A percentile compares a stretch with the other conserved stretches of the same genome.
Conservation (phyloP, 192 early-diverging fungal genomes). For the Dissophora ornata region DNA sequence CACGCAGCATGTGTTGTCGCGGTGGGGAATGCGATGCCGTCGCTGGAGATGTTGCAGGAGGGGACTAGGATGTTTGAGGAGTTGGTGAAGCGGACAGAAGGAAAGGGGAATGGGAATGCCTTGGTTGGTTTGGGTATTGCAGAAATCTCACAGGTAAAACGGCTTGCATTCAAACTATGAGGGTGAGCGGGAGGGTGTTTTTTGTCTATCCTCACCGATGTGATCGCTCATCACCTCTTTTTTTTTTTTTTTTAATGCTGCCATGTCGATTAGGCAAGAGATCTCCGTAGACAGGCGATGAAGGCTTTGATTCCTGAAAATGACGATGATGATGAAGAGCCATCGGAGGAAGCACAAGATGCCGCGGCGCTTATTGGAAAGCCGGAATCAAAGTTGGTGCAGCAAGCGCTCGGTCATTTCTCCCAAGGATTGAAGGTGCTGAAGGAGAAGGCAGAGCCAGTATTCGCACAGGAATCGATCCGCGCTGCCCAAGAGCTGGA, state of each 20-base stretch:
- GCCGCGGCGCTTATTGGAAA: slow-evolving; percentile 28
- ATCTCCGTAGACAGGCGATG: slow-evolving; percentile 19
- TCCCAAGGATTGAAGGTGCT: slow-evolving; percentile 18
- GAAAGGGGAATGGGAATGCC: slow-evolving; percentile 16
- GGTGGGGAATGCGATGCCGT: slow-evolving; percentile 31
- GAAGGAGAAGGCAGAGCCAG: slow-evolving; percentile 8
- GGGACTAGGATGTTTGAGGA: slow-evolving; percentile 47
- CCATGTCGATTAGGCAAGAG: slow-evolving; percentile 34
- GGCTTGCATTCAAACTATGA: no score
- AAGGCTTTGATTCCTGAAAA: slow-evolving; percentile 6
- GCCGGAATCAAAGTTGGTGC: slow-evolving; percentile 6
- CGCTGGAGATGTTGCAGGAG: slow-evolving; percentile 40
- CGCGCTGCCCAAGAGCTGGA: slow-evolving; percentile 50
- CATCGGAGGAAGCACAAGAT: slow-evolving; percentile 28
- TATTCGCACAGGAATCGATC: slow-evolving; percentile 41
- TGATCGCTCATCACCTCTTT: background rate
- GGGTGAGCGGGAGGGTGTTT: no score
- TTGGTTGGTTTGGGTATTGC: slow-evolving; percentile 42
- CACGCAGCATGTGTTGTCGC: slow-evolving; percentile 46
- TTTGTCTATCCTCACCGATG: no score
- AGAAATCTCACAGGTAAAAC: slow-evolving; percentile 32
- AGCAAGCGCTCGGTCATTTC: slow-evolving; percentile 19
- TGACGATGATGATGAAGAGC: slow-evolving; percentile 26
- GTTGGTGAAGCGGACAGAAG: slow-evolving; percentile 23
- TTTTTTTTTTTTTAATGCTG: background rate